A percentile compares a stretch with the other conserved stretches of the same genome.
Conservation (phyloP, 2,329 filamentous ascomycete genomes). For the Verticillium tricorpus region DNA sequence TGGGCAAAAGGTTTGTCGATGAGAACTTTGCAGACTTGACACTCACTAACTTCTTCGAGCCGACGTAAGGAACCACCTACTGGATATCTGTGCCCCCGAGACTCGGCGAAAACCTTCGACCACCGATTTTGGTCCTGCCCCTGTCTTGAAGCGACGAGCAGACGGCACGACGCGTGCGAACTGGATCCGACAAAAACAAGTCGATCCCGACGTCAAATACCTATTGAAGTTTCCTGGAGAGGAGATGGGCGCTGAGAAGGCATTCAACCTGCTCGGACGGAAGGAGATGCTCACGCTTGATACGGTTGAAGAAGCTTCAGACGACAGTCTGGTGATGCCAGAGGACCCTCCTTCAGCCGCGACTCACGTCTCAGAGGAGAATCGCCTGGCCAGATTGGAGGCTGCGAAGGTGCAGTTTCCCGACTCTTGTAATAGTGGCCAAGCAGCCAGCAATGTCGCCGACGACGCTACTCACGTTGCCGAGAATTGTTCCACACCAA, state of each 20-base stretch:
- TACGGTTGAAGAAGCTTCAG: background rate
- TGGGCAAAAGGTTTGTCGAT: background rate
- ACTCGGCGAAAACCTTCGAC: background rate
- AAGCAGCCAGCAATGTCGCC: no score
- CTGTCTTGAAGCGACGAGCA: background rate
- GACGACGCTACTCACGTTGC: background rate
- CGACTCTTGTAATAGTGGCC: background rate
- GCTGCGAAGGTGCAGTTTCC: background rate
- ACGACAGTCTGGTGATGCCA: background rate
- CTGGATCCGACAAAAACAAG: conserved; percentile 1
- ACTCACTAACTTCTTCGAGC: background rate
- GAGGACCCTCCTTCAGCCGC: conserved; percentile 5
- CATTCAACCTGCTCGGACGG: background rate
- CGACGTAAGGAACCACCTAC: background rate
- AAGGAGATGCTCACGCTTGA: conserved; percentile 1
- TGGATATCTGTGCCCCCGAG: background rate
- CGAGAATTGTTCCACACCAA: no score
- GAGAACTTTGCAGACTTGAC: background rate
- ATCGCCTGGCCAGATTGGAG: conserved; percentile 3
- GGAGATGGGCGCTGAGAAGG: conserved; percentile 1
- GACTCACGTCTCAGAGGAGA: conserved; percentile 7
- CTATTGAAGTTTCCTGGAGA: background rate
- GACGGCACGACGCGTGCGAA: background rate
- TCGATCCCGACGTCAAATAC: conserved; percentile 2
- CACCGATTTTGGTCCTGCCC: background rate